Conservation (phyloP, 2,329 filamentous ascomycete genomes). For the Trichoderma lentiforme region DNA sequence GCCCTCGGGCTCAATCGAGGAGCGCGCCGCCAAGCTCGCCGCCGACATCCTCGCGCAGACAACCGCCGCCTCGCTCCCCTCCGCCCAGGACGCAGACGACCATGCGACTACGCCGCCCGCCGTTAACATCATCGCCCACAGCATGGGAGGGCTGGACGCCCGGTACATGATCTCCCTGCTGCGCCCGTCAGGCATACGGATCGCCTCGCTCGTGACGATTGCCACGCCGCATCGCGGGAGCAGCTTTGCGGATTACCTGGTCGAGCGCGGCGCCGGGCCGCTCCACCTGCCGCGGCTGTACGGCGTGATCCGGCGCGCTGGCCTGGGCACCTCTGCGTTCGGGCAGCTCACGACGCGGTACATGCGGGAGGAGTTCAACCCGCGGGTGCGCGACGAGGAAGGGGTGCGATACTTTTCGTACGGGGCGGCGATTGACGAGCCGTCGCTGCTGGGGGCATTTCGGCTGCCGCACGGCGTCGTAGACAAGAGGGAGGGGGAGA, state of each 20-base stretch:
- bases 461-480: conserved; percentile 51
- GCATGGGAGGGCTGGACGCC: conserved; percentile 64
- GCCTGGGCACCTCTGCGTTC: conserved; percentile 59
- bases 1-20: conserved; percentile 58
- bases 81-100: neutral
- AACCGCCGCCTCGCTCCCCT: conserved; percentile 35
- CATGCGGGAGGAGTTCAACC: conserved; percentile 59
- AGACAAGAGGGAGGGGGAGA: conserved; percentile 51
- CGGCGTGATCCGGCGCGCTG: conserved; percentile 46
- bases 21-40: conserved; percentile 56
- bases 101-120: conserved; percentile 37
- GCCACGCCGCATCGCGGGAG: conserved; percentile 56
- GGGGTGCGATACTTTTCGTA: conserved; percentile 61
- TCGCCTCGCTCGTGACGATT: conserved; percentile 53
- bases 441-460: conserved; percentile 63
- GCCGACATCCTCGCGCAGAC: conserved; percentile 47
- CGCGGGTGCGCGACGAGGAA: conserved; percentile 50
- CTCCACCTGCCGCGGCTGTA: conserved; percentile 54
- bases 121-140: conserved; percentile 75
- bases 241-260: conserved; percentile 52
- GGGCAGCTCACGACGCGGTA: conserved; percentile 57
- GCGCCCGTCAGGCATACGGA: conserved; percentile 43
- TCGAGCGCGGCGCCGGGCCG: conserved; percentile 42
- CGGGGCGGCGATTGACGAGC: conserved; percentile 47
- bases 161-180: conserved; percentile 62